A percentile compares a stretch with the other conserved stretches of the same genome.
Conservation (phyloP, 192 early-diverging fungal species). For the Coemansia sp. region DNA sequence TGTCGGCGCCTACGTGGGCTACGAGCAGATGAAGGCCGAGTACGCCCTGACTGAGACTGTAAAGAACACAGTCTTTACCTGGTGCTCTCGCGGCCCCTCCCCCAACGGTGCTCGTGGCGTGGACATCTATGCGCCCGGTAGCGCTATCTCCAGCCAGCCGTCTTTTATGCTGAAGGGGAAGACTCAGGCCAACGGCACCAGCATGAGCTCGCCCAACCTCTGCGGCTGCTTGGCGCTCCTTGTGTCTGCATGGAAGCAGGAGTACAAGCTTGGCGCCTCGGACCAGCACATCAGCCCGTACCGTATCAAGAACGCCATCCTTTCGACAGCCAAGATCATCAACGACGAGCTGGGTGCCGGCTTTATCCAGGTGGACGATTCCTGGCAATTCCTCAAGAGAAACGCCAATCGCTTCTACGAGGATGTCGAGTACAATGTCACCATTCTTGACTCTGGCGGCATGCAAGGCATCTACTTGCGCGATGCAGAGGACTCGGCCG, state of each 20-base stretch:
- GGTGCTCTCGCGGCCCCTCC: constrained; percentile 85
- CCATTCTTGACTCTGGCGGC: constrained; percentile 4
- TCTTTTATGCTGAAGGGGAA: constrained; percentile 67
- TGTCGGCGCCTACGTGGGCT: constrained; percentile 88
- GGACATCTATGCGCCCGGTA: constrained; percentile 82
- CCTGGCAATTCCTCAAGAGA: constrained; percentile 75
- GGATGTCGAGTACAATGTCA: constrained; percentile 67
- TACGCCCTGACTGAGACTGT: constrained; percentile 79
- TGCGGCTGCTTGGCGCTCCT: constrained; percentile 84
- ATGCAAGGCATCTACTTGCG: constrained; percentile 82
- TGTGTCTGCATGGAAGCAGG: constrained; percentile 78
- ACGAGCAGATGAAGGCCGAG: constrained; percentile 80
- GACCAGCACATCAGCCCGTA: constrained; percentile 72
- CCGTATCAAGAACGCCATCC: constrained; percentile 74
- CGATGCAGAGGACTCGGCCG: constrained; percentile 65
- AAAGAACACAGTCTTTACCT: constrained; percentile 78
- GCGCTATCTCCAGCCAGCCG: constrained; percentile 88
- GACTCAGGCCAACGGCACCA: constrained; percentile 89
- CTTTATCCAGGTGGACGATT: constrained; percentile 82
- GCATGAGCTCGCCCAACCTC: constrained; percentile 89
- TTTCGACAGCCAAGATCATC: constrained; percentile 70
- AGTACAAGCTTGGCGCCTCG: constrained; percentile 34
- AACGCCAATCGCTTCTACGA: constrained; percentile 54
- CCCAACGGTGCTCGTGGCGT: constrained; percentile 81
- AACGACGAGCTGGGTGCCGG: constrained; percentile 73